Conservation (phyloP, 257 asterid species). For the Cynanchum wilfordii region DNA sequence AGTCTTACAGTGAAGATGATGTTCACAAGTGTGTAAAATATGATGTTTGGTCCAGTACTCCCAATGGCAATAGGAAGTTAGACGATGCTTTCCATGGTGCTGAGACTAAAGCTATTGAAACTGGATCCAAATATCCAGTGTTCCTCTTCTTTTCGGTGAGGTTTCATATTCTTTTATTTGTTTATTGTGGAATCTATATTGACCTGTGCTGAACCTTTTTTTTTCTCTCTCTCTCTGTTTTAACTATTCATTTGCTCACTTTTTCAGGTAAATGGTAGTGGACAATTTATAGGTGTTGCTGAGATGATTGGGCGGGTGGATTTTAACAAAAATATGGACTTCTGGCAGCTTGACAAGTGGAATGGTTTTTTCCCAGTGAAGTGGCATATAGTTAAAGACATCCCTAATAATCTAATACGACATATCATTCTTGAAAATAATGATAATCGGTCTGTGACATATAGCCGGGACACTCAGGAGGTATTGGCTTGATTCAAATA, state of each 20-base stretch:
- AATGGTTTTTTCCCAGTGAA: conserved; percentile 72
- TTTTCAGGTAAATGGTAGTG: conserved; percentile 73
- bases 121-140: conserved; percentile 50
- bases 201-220: neutral
- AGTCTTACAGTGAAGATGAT: conserved; percentile 81
- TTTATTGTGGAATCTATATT: neutral
- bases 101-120: conserved; percentile 40
- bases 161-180: neutral
- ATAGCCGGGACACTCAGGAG: conserved; percentile 88
- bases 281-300: conserved; percentile 86
- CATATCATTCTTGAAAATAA: conserved; percentile 74
- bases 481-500: conserved; percentile 22
- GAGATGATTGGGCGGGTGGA: conserved; percentile 84
- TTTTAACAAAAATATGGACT: conserved; percentile 69
- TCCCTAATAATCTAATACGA: conserved; percentile 50
- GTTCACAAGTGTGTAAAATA: conserved; percentile 76
- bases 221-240: neutral
- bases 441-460: conserved; percentile 62
- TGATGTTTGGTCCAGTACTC: conserved; percentile 91
- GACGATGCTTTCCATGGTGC: conserved; percentile 57
- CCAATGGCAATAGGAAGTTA: conserved; percentile 66
- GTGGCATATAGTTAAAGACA: conserved; percentile 89
- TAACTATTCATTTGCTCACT: neutral
- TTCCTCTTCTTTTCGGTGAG: conserved; percentile 80
- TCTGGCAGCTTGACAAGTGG: conserved; percentile 95